Evolutionary conservation across 1,284 basidiomycete species (phyloP).

Genomic region (Rhizopogon parksii): DNA sequence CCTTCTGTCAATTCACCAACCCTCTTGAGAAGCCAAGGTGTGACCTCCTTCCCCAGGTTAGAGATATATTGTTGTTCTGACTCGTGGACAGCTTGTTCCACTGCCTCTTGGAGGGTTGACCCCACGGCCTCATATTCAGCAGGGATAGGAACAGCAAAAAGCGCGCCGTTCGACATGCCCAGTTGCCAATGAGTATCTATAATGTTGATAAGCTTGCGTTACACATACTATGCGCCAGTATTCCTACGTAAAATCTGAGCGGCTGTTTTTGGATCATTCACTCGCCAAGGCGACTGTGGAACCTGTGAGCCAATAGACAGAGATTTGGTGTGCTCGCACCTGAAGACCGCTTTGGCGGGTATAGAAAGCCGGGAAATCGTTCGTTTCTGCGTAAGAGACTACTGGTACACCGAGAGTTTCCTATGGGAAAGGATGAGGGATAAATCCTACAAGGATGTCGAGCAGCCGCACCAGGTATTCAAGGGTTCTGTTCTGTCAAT

Average conservation of each 20-base stretch:
- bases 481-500: constrained; percentile 55
- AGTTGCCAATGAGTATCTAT: constrained; percentile 58
- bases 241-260: constrained; percentile 66
- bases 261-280: constrained; percentile 53
- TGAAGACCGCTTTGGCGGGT: constrained; percentile 76
- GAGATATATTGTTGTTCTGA: constrained; percentile 78
- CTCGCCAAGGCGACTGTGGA: constrained; percentile 62
- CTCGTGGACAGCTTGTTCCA: constrained; percentile 83
- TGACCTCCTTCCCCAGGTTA: constrained; percentile 83
- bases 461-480: constrained; percentile 73
- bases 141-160: constrained; percentile 92
- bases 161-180: constrained; percentile 61
- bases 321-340: constrained; percentile 35
- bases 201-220: background rate
- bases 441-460: background rate
- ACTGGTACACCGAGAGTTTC: constrained; percentile 97
- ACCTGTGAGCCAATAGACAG: background rate
- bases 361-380: constrained; percentile 95
- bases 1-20: constrained; percentile 80
- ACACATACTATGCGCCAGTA: background rate
- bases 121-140: constrained; percentile 65
- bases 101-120: constrained; percentile 66
- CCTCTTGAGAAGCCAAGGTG: constrained; percentile 89
- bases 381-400: constrained; percentile 66
- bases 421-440: constrained; percentile 34